Percentiles rank a stretch among this genome's conserved stretches.
Conservation (phyloP, 2,329 filamentous ascomycete species). For the Pyricularia pennisetigena region DNA sequence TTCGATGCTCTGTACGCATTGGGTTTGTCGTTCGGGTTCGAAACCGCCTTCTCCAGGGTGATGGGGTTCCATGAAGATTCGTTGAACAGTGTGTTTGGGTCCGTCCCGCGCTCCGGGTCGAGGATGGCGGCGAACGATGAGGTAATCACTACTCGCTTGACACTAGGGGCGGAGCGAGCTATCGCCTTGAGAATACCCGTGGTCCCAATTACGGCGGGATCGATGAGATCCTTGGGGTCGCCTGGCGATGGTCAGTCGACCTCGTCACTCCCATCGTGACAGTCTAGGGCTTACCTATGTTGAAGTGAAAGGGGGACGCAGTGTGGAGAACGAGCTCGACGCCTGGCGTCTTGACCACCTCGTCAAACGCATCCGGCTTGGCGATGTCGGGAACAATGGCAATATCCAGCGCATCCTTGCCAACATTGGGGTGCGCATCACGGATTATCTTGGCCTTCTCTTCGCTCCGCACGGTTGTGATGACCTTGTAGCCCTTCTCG, state of each 20-base stretch:
- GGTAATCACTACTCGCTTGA: constrained; percentile 62
- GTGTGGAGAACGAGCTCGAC: constrained; percentile 50
- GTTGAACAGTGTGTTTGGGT: constrained; percentile 27
- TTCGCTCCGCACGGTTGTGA: constrained; percentile 46
- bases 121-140: constrained; percentile 46
- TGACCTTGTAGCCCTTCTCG: constrained; percentile 36
- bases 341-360: constrained; percentile 39
- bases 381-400: constrained; percentile 71
- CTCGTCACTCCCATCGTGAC: neutral
- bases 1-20: constrained; percentile 42
- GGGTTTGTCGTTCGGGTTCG: constrained; percentile 15
- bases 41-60: constrained; percentile 27
- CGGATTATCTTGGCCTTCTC: constrained; percentile 43
- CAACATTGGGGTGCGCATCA: constrained; percentile 32
- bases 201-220: constrained; percentile 48
- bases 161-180: constrained; percentile 42
- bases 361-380: constrained; percentile 61
- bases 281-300: constrained; percentile 25
- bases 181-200: constrained; percentile 65
- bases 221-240: constrained; percentile 43
- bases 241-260: constrained; percentile 13
- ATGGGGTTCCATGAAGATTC: constrained; percentile 40
- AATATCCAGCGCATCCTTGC: constrained; percentile 32
- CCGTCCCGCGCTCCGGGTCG: constrained; percentile 22
- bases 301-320: constrained; percentile 49